These are phyloP conservation scores for Tanozyma kutaoensis DNA, from an alignment of 805 yeast genomes.

Conservation along the genomic window DNA sequence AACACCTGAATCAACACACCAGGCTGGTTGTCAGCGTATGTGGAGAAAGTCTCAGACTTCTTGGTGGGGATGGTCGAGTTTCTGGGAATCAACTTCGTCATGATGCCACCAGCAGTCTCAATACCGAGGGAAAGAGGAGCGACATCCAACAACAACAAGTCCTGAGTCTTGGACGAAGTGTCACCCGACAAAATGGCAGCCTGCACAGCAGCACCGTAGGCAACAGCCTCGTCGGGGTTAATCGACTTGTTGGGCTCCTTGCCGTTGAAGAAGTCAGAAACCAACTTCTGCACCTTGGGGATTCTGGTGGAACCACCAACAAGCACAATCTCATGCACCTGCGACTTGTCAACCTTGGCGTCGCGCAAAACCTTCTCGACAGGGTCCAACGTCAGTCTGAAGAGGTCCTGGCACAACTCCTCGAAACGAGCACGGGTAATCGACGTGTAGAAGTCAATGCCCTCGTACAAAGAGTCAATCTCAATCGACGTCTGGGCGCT, in stretches of 20 bases:
- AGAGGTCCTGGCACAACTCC: conserved; percentile 87
- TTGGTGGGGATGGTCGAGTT: conserved; percentile 96
- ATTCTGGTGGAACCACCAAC: conserved; percentile 99
- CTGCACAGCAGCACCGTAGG: conserved; percentile 98
- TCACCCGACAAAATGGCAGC: conserved; percentile 96
- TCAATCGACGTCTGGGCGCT: conserved; percentile 92
- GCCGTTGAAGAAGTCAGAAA: conserved; percentile 93
- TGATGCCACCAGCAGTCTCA: conserved; percentile 99
- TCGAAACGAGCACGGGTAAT: conserved; percentile 96
- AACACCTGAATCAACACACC: conserved; percentile 95
- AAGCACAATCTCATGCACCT: conserved; percentile 81
- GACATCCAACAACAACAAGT: conserved; percentile 86
- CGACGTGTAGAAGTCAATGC: conserved; percentile 92
- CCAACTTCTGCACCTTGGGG: conserved; percentile 92
- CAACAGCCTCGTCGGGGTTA: conserved; percentile 98
- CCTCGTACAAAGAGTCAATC: conserved; percentile 90
- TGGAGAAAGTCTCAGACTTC: conserved; percentile 93
- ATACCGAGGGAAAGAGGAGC: conserved; percentile 96
- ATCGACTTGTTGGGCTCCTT: conserved; percentile 94
- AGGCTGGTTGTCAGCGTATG: conserved; percentile 96
- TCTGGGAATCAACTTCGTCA: conserved; percentile 97
- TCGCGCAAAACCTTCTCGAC: conserved; percentile 91
- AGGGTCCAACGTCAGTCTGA: conserved; percentile 89
- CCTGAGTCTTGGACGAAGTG: conserved; percentile 92
- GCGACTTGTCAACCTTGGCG: conserved; percentile 80